Conservation (phyloP, 352 stramenopile species). For the Pythium angustatum region DNA sequence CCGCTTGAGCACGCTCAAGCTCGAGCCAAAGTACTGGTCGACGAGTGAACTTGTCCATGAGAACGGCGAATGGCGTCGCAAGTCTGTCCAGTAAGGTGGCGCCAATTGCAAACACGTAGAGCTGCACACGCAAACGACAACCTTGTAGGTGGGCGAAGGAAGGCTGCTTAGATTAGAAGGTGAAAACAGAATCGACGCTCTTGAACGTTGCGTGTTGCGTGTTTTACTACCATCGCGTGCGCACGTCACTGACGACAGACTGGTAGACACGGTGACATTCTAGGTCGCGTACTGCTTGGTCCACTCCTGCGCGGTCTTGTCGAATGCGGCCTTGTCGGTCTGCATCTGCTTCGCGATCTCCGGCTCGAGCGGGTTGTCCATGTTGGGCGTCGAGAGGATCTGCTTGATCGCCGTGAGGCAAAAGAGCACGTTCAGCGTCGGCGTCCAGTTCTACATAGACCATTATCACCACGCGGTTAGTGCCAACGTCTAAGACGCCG, state of each 20-base stretch:
- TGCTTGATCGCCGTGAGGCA: constrained; percentile 93
- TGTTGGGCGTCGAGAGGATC: constrained; percentile 94
- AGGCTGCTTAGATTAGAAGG: constrained; percentile 17
- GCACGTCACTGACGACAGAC: no score
- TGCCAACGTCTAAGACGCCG: neutral
- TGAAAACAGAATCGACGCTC: neutral
- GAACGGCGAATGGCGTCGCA: constrained; percentile 74
- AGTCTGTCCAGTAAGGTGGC: constrained; percentile 8
- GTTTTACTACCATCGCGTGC: no score
- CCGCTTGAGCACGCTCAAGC: constrained; percentile 85
- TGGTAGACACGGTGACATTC: no score
- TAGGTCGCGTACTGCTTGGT: constrained; percentile 90
- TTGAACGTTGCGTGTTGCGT: no score
- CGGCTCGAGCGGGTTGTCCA: constrained; percentile 96
- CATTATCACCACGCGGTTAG: neutral
- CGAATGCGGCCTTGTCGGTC: constrained; percentile 93
- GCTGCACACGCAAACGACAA: no score
- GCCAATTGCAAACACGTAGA: neutral
- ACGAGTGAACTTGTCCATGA: constrained; percentile 85
- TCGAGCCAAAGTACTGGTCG: constrained; percentile 90
- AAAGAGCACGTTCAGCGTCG: constrained; percentile 93
- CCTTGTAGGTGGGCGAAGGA: neutral
- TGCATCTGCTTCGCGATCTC: constrained; percentile 94
- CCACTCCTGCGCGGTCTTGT: constrained; percentile 92
- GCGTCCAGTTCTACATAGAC: constrained; percentile 89